phyloP scores from a whole-genome alignment of 371 early-diverging fungal genomes.

The Zopfochytrium polystomum region DNA sequence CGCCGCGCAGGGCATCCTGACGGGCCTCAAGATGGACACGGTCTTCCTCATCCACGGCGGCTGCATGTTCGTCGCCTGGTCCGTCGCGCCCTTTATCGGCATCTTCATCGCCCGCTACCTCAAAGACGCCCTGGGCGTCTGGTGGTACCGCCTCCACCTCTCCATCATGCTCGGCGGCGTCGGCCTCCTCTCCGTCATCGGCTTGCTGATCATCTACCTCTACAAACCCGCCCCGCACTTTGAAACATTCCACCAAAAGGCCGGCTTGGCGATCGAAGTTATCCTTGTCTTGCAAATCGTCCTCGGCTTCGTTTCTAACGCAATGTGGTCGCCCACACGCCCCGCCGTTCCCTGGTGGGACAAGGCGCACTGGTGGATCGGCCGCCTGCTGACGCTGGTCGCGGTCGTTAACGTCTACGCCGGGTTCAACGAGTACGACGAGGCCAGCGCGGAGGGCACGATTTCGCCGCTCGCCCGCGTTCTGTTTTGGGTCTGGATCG shows the following conservation, averaged over 20 bases:
- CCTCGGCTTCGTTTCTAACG: slow-evolving; percentile 30
- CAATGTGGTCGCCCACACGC: slow-evolving; percentile 23
- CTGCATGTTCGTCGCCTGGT: slow-evolving; percentile 37
- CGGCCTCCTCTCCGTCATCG: slow-evolving; percentile 13
- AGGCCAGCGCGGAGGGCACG: slow-evolving; percentile 6
- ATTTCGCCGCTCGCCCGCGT: no score
- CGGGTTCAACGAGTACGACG: slow-evolving; percentile 8
- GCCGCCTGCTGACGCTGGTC: slow-evolving; percentile 13
- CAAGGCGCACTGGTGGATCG: slow-evolving; percentile 38
- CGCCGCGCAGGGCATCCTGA: no score
- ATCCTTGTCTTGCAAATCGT: slow-evolving; percentile 32
- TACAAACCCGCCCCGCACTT: slow-evolving; percentile 2
- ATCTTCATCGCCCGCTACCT: slow-evolving; percentile 43
- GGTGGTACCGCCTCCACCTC: slow-evolving; percentile 32
- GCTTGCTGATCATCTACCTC: slow-evolving; percentile 19
- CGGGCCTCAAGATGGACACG: no score
- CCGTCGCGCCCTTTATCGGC: slow-evolving; percentile 26
- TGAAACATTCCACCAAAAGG: slow-evolving; percentile 14
- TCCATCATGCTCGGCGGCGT: no score
- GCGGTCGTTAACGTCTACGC: slow-evolving; percentile 16
- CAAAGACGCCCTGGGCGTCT: slow-evolving; percentile 34
- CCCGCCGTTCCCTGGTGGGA: slow-evolving; percentile 35
- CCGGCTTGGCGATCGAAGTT: slow-evolving; percentile 24
- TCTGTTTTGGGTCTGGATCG: slow-evolving; percentile 18
- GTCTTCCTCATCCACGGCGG: slow-evolving; percentile 36